A percentile compares a stretch with the other conserved stretches of the same genome.
Evolutionary conservation across 192 early-diverging fungal species (phyloP).

Genomic region (Funneliformis geosporum): DNA sequence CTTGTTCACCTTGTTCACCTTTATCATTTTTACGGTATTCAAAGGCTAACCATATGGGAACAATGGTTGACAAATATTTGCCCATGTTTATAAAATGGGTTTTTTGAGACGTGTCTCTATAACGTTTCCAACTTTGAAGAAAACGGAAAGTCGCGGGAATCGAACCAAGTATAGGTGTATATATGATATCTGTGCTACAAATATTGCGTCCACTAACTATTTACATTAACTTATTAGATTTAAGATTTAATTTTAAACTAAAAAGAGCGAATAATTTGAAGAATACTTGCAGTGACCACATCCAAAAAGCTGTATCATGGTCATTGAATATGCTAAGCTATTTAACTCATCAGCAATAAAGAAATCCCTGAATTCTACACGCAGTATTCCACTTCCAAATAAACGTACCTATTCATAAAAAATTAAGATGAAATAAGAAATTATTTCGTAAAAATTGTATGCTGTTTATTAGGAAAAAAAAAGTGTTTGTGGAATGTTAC

Average conservation of each 20-base stretch:
- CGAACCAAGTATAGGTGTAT: not conserved
- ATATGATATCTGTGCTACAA: too few species aligned
- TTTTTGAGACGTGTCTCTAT: not conserved
- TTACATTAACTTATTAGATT: not conserved
- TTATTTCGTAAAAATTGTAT: not conserved
- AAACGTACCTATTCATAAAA: slow-evolving; percentile 50
- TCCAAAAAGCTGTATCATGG: slow-evolving; percentile 54
- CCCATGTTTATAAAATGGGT: slow-evolving; percentile 33
- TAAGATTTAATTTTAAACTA: slow-evolving; percentile 11
- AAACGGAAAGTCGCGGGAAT: not conserved
- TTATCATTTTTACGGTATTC: too few species aligned
- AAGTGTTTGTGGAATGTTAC: slow-evolving; percentile 27
- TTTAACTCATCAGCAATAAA: slow-evolving; percentile 78
- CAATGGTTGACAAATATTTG: slow-evolving; percentile 57
- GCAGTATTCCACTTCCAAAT: slow-evolving; percentile 53
- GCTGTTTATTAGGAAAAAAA: not conserved
- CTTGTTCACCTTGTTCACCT: too few species aligned
- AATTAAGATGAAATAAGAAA: not conserved
- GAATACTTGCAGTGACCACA: slow-evolving; percentile 28
- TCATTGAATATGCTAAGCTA: slow-evolving; percentile 71
- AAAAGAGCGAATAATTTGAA: not conserved
- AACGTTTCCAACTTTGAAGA: not conserved
- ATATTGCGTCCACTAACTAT: not conserved
- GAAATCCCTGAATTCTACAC: slow-evolving; percentile 81
- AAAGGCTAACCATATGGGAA: slow-evolving; percentile 50